Percentiles rank a stretch among this genome's conserved stretches.
phyloP scores from a whole-genome alignment of 2,329 filamentous ascomycete genomes.

The Diplodia mutila region DNA sequence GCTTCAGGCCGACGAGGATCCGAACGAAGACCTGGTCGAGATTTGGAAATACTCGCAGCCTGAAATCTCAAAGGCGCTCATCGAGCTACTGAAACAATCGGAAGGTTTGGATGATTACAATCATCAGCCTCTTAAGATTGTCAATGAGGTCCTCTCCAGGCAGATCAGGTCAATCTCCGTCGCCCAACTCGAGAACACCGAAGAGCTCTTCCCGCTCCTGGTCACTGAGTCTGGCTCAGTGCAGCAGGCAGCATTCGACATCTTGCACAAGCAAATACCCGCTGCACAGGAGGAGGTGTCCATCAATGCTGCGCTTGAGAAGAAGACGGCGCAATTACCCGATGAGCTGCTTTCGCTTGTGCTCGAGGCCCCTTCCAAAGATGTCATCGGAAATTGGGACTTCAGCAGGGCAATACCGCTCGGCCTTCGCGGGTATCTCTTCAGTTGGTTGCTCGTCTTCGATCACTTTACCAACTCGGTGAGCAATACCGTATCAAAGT shows the following conservation, averaged over 20 bases:
- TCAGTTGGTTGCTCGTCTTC: conserved; percentile 89
- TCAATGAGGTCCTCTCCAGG: conserved; percentile 74
- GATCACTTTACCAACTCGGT: conserved; percentile 76
- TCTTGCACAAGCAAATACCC: conserved; percentile 82
- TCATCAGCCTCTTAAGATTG: conserved; percentile 71
- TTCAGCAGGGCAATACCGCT: conserved; percentile 70
- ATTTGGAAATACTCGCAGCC: conserved; percentile 66
- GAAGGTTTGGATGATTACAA: conserved; percentile 55
- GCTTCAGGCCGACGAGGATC: conserved; percentile 60
- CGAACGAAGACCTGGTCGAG: conserved; percentile 86
- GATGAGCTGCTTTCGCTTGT: conserved; percentile 84
- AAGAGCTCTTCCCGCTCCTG: conserved; percentile 74
- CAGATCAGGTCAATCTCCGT: conserved; percentile 68
- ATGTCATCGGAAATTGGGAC: conserved; percentile 66
- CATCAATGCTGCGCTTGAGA: conserved; percentile 73
- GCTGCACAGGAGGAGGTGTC: conserved; percentile 79
- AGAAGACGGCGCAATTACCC: conserved; percentile 73
- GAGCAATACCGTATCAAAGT: conserved; percentile 32
- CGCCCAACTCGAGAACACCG: conserved; percentile 64
- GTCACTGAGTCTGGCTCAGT: conserved; percentile 75
- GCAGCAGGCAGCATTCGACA: conserved; percentile 77
- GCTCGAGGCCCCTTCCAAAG: conserved; percentile 73
- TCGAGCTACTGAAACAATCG: conserved; percentile 65
- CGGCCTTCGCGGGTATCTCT: conserved; percentile 74
- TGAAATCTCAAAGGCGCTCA: conserved; percentile 60